Base-by-base conservation (phyloP, 208 protist genomes). In the Wallacemonas collosoma region DNA sequence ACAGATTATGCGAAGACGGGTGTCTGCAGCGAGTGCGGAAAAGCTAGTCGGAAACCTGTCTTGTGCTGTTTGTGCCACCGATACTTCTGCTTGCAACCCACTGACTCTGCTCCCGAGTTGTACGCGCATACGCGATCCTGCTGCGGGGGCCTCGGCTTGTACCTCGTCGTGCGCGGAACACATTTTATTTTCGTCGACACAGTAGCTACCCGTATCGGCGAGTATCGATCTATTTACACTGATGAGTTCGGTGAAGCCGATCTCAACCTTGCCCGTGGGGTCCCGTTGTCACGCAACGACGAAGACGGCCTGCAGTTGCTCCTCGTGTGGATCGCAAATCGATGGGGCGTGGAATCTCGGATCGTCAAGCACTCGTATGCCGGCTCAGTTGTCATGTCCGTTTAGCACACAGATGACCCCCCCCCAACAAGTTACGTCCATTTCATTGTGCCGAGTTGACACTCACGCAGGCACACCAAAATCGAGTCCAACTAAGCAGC, bases 191-290 rank as follows among this genome's bases (percentile, higher is more conserved):
- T 95, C 15, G 44, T 93, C 12, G 72, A 90, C 62, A 77, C 86
- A n/a, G 69, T 83, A 2, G 61, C 68, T 6, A 79, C 60, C 0
- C 78, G 83, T 11, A 51, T 84, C 43, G 68, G 76, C 43, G 9
- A 66, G 2, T 68, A 84, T 43, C 51, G 17, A 11, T 78, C 81
- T 38, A 77, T 87, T 56, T 95, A 95, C 85, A 77, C 81, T 11
- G 86, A 93, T 68, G 82, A 91, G 50, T 87, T 87, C 71, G 90
- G 85, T 14, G 84, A 91, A 50, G 73, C 61, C 43, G 79, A 83
- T 39, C 40, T 60, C 36, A 62, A 63, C 45, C 68, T 89, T 44
- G 60, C 38, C 40, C 77, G 77, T 47, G 82, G 80, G 12, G 61
- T 75, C 14, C 77, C 71, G 1, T 79, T 90, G 2, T 71, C 64